A percentile compares a stretch with the other conserved stretches of the same genome.
Conservation (phyloP, 306 rosid genomes). For the Canavalia ensiformis region DNA sequence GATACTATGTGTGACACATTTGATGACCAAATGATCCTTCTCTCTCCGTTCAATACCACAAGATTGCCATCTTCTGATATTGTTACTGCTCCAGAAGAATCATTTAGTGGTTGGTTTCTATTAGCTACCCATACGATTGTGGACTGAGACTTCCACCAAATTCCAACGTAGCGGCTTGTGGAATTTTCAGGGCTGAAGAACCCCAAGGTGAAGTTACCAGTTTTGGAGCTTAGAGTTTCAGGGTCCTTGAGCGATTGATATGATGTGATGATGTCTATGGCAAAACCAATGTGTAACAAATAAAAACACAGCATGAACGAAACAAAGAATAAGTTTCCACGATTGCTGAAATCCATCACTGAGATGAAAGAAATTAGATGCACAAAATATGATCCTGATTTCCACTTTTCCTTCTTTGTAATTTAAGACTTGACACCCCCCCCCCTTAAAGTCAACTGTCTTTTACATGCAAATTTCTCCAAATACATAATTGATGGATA, state of each 20-base stretch:
- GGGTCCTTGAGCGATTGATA: conserved; percentile 36
- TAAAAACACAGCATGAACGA: background rate
- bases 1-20: background rate
- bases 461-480: background rate
- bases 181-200: conserved; percentile 35
- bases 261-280: conserved; percentile 18
- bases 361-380: background rate
- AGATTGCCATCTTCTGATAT: conserved; percentile 43
- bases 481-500: no score
- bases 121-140: conserved; percentile 58
- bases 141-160: conserved; percentile 49
- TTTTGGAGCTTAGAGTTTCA: conserved; percentile 35
- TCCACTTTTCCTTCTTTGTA: no score
- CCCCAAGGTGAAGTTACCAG: conserved; percentile 26
- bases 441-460: background rate
- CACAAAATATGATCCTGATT: no score
- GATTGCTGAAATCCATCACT: background rate
- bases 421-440: background rate
- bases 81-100: conserved; percentile 38
- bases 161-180: conserved; percentile 45
- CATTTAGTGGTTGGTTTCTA: conserved; percentile 35
- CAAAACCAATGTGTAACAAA: background rate
- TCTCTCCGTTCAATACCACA: conserved; percentile 42
- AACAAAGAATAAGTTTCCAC: background rate
- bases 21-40: conserved; percentile 49